Base-by-base conservation (phyloP, 306 rosid genomes). In the Delonix regia region DNA sequence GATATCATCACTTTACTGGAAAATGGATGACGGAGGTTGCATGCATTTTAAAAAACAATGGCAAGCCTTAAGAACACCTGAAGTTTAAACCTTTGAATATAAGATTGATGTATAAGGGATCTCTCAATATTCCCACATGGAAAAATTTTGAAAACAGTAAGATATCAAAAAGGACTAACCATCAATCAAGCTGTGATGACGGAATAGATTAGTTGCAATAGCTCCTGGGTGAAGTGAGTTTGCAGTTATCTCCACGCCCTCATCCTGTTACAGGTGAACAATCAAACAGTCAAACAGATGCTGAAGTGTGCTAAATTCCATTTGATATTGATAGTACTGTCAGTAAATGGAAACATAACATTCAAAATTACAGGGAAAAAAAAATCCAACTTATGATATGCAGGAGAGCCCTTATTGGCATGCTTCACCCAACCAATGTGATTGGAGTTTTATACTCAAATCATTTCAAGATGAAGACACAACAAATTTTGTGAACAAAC, bases 201-300 rank as follows among this genome's bases (percentile, higher is more conserved):
- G 87, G 36, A 80, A 82, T 42, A 90, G 81, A 76, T 88, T 87
- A 51, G 95, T 88, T 11, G 66, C 70, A 27, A 86, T 85, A 72
- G 76, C 69, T 78, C 95, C 92, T 7, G 92, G 95, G 79, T 83
- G 90, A 63, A 86, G 52, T 28, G 95, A 80, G 74, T 88, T 86
- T 2, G 91, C 90, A 25, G 87, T 88, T 62, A 90, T 71, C 33
- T 83, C 49, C 45, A 55, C 78, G 28, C 86, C 86, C 62, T 90
- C 89, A 71, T 83, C 87, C 90, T 90, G 76, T 69, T 77, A 22
- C 44, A 41, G 21, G 75, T 68, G 9, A 79, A 56, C 55, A 39
- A 39, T 57, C 55, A 24, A 83, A 63, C 65, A 77, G 38, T 39
- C 36, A 36, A 36, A 69, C 38, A 24, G 75, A 47, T 12, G 22